These are phyloP conservation scores for Populus davidiana DNA, from an alignment of 345 rosid species.

Conservation along the genomic window DNA sequence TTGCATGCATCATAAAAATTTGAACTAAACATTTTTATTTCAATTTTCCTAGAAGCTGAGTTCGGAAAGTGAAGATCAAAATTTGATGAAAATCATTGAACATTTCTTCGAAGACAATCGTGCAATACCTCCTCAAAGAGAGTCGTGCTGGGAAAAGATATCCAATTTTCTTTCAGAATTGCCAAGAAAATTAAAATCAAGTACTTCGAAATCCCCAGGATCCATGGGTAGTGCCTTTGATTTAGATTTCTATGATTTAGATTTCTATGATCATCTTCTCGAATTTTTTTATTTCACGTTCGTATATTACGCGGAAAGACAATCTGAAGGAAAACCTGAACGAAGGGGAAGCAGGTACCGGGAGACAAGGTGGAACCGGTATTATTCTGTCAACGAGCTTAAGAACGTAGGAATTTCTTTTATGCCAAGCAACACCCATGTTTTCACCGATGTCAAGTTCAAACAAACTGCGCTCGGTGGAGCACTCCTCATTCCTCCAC, in stretches of 20 bases:
- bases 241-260: not conserved
- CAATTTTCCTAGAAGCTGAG: no score
- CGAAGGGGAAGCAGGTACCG: no score
- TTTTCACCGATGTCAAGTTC: not conserved
- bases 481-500: constrained; percentile 13
- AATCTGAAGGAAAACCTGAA: no score
- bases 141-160: no score
- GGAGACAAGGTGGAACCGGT: not conserved
- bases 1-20: no score
- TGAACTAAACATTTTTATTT: no score
- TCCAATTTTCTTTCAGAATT: no score
- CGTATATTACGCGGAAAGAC: accelerated
- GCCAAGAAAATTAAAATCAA: no score
- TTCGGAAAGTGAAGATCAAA: not conserved
- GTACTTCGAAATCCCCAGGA: no score
- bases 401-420: not conserved
- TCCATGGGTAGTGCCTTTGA: no score
- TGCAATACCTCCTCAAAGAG: not conserved
- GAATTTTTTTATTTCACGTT: not conserved
- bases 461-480: not conserved
- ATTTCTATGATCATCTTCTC: not conserved
- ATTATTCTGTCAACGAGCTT: not conserved
- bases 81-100: not conserved
- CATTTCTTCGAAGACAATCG: not conserved
- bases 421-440: not conserved